A percentile compares a stretch with the other conserved stretches of the same genome.
Evolutionary conservation across 2,329 filamentous ascomycete species (phyloP).

Genomic region (Onygenales sp.): DNA sequence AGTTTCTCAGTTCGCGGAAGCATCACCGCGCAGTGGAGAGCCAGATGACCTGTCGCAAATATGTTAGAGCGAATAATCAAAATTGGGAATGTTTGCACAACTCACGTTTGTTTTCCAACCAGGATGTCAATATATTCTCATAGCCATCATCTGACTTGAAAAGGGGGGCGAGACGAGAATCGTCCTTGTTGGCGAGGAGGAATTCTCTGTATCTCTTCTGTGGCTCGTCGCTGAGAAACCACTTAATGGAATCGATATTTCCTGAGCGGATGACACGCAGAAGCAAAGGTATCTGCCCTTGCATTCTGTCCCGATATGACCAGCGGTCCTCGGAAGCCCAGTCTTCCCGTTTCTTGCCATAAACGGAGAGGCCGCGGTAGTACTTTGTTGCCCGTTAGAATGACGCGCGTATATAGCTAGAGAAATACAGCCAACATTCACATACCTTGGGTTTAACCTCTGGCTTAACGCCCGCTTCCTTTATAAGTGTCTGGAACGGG

Average conservation of each 20-base stretch:
- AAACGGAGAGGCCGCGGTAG: slow-evolving; percentile 66
- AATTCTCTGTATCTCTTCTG: slow-evolving; percentile 61
- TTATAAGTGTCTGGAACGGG: slow-evolving; percentile 56
- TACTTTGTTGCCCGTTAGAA: slow-evolving; percentile 36
- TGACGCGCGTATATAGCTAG: slow-evolving; percentile 1
- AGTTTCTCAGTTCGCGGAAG: background rate
- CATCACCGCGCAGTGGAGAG: slow-evolving; percentile 2
- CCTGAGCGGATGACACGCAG: slow-evolving; percentile 28
- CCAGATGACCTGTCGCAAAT: background rate
- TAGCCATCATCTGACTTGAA: slow-evolving; percentile 52
- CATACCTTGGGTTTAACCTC: slow-evolving; percentile 37
- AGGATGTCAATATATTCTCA: slow-evolving; percentile 49
- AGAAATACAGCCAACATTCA: background rate
- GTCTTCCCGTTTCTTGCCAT: slow-evolving; percentile 60
- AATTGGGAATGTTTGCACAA: slow-evolving; percentile 2
- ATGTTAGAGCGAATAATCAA: background rate
- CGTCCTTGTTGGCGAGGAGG: slow-evolving; percentile 49
- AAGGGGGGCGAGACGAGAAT: slow-evolving; percentile 54
- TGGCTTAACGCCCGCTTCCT: slow-evolving; percentile 53
- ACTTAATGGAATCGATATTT: slow-evolving; percentile 61
- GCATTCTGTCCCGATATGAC: background rate
- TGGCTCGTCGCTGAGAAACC: slow-evolving; percentile 65
- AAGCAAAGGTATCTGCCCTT: slow-evolving; percentile 18
- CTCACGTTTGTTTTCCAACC: slow-evolving; percentile 41
- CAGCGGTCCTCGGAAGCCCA: slow-evolving; percentile 54